Percentiles rank a stretch among this genome's conserved stretches.
Conservation (phyloP, 441 rosid species). For the Populus hybrid region DNA sequence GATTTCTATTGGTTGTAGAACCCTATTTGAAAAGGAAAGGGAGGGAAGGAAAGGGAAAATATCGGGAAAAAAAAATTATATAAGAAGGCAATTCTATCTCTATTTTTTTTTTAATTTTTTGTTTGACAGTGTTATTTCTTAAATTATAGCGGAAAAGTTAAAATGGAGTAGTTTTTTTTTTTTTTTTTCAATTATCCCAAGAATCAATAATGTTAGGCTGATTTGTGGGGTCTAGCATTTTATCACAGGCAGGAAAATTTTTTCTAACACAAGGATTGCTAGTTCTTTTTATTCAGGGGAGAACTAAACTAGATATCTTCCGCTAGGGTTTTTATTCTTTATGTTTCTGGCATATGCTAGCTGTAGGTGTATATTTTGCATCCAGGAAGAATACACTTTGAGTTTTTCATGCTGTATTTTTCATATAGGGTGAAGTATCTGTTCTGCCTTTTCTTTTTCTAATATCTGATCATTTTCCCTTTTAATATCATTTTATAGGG, state of each 20-base stretch:
- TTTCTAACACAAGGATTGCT: background rate
- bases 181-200: background rate
- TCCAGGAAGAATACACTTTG: background rate
- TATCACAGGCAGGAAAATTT: background rate
- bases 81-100: background rate
- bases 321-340: background rate
- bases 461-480: background rate
- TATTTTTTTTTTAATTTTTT: too few relatives aligned
- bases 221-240: background rate
- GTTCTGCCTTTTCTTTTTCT: background rate
- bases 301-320: background rate
- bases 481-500: background rate
- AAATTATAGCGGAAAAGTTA: background rate
- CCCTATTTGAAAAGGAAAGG: background rate
- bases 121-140: background rate
- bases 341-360: background rate
- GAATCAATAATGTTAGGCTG: background rate
- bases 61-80: background rate
- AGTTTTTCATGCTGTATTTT: background rate
- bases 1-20: background rate
- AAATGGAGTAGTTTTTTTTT: background rate
- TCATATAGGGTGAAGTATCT: background rate
- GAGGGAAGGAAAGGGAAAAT: too few relatives aligned
- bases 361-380: background rate
- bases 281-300: background rate